Base-by-base conservation (phyloP, 2,329 filamentous ascomycete genomes). In the Phyllosticta citriasiana region DNA sequence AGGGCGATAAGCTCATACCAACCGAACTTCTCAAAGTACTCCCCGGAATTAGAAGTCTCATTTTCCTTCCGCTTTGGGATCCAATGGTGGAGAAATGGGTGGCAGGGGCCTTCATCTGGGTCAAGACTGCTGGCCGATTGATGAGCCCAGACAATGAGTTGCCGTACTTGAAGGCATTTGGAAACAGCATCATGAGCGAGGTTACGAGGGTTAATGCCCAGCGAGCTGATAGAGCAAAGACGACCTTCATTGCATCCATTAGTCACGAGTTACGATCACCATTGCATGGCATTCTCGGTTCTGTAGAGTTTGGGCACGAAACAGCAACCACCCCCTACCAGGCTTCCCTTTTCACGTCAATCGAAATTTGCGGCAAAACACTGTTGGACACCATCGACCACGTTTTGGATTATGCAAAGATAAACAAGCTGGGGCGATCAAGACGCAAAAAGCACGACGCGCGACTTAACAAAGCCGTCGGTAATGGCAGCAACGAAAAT, bases 171-270 rank as follows among this genome's bases (percentile, higher is more conserved):
- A 62, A 58, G 30, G 60, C 55, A 8, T 59, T 59, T 63, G 78
- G 78, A 0, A 79, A 80, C 59, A 78, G 79, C 0, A 80, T 83
- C 16, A 84, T 84, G 75, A 77, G 80, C 0, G 83, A 86, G 59
- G 72, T 86, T 0, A 77, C 79, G 0, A 75, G 80, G 1, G 63
- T 82, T 55, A 80, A 84, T 62, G 80, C 80, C 0, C 70, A 79
- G 40, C 78, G 78, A 30, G 66, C 69, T 16, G 68, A 69, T 12
- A 67, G 72, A 51, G 69, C 70, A 2, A 77, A 77, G 61, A 72
- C 72, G 1, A 73, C 74, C 5, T 76, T 77, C 57, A 71, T 78
- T 35, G 72, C 73, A 25, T 75, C 73, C 4, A 74, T 77, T 35
- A 73, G 70, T 1, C 75, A 77, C 59, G 75, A 77, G 62, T 53